Conservation (phyloP, 140 eudicot species). For the Anethum foeniculum region DNA sequence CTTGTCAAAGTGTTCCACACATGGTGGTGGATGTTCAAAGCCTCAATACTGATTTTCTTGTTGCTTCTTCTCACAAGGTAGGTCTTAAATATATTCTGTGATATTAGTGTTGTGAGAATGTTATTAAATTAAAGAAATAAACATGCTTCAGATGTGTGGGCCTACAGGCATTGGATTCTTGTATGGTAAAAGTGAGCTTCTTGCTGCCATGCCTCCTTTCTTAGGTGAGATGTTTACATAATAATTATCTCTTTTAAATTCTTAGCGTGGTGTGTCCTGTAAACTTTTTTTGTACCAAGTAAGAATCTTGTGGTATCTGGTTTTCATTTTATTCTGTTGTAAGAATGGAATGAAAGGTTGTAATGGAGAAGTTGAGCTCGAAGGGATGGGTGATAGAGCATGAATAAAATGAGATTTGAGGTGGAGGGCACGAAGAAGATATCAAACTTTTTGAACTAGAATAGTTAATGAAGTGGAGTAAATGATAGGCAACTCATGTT, state of each 20-base stretch:
- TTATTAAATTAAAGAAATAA: conserved; percentile 37
- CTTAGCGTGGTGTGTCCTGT: neutral
- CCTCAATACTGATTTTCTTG: conserved; percentile 88
- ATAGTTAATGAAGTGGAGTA: neutral
- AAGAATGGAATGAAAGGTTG: neutral
- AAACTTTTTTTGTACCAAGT: neutral
- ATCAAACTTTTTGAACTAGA: neutral
- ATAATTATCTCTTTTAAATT: neutral
- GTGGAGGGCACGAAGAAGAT: neutral
- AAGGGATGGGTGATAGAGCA: neutral
- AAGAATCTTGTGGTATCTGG: neutral
- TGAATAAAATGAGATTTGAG: neutral
- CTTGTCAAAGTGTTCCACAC: conserved; percentile 99
- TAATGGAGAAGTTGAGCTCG: neutral
- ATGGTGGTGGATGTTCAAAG: conserved; percentile 87
- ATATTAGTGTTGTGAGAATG: conserved; percentile 1
- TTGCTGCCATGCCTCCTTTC: conserved; percentile 93
- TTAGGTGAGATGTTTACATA: conserved; percentile 48
- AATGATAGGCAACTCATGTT: neutral
- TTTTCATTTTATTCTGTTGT: neutral
- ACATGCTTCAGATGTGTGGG: conserved; percentile 99
- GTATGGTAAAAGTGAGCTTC: conserved; percentile 77
- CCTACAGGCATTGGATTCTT: conserved; percentile 99
- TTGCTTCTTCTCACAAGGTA: conserved; percentile 98
- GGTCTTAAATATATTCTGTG: conserved; percentile 14